Base-by-base conservation (phyloP, 2,329 filamentous ascomycete genomes). In the Aspergillus alliaceus region DNA sequence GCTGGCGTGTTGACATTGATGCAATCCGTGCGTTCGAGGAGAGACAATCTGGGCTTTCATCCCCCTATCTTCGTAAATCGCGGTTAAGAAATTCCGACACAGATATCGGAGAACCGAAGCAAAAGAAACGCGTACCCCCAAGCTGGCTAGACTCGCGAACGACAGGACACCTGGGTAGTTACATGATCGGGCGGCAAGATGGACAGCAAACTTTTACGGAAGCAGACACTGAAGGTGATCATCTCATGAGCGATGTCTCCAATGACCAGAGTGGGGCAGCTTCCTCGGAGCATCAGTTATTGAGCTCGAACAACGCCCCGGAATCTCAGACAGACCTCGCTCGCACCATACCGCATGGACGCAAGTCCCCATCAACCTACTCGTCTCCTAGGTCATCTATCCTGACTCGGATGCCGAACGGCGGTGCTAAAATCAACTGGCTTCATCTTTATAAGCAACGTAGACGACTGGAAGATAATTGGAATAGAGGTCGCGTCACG, bases 401-500 rank as follows among this genome's bases (percentile, higher is more conserved):
- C 3, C 59, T 75, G 18, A 62, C 70, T 6, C 64, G 68, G 42
- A 62, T 67, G 58, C 61, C 68, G 4, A 70, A 73, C 44, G 75
- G 75, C 9, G 62, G 69, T 3, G 65, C 70, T 2, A 89, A 86
- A 66, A 79, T 98, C 48, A 96, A 96, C 73, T 99, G 93, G 93
- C 90, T 92, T 53, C 91, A 95, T 70, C 80, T 99, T 1, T 99
- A 96, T 77, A 91, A 90, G 63, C 90, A 96, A 79, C 88, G 95
- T 59, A 84, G 88, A 55, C 84, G 87, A 22, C 79, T 99, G 14
- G 95, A 99, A 75, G 86, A 88, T 7, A 98, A 99, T 71, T 99
- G 95, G 95, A 86, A 91, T 58, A 83, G 87, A 20, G 93, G 90
- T 4, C 88, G 86, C 57, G 96, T 84, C 71, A 86, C 82, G 3